Percentiles rank a stretch among this genome's conserved stretches.
These are phyloP conservation scores for Mallotus repandus DNA, from an alignment of 441 rosid species.

Conservation along the genomic window DNA sequence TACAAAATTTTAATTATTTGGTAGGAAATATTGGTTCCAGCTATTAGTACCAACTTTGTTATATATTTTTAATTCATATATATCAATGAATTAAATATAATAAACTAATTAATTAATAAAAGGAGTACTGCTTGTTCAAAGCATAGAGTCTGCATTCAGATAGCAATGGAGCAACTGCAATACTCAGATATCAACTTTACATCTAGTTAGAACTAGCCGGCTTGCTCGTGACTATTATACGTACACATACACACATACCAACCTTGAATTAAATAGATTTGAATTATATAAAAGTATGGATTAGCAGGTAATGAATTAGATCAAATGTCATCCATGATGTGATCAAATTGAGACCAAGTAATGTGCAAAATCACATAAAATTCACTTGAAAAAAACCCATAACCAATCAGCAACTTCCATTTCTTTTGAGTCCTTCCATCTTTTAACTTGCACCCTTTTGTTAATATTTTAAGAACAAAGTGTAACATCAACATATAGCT, in stretches of 20 bases:
- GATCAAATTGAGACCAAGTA: neutral
- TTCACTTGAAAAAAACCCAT: neutral
- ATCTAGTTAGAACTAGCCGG: too few species aligned
- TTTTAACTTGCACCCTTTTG: neutral
- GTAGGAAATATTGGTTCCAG: constrained; percentile 11
- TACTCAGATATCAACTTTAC: neutral
- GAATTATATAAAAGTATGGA: too few species aligned
- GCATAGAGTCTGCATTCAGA: neutral
- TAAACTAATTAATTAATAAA: neutral
- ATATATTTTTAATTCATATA: neutral
- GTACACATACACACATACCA: too few species aligned
- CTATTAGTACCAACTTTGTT: constrained; percentile 1
- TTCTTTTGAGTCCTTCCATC: neutral
- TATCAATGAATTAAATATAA: neutral
- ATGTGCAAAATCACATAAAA: neutral
- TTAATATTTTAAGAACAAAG: too few species aligned
- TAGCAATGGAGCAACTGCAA: neutral
- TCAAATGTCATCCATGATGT: constrained; percentile 7
- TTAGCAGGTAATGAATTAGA: neutral
- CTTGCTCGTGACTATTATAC: too few species aligned
- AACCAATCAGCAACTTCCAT: neutral
- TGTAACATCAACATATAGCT: neutral
- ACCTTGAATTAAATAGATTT: too few species aligned
- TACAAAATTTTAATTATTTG: neutral
- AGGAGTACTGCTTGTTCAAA: neutral